Evolutionary conservation across 2,329 filamentous ascomycete species (phyloP), one percentile per base, ranked within the genome.

Genomic region (Boeremia exigua): DNA sequence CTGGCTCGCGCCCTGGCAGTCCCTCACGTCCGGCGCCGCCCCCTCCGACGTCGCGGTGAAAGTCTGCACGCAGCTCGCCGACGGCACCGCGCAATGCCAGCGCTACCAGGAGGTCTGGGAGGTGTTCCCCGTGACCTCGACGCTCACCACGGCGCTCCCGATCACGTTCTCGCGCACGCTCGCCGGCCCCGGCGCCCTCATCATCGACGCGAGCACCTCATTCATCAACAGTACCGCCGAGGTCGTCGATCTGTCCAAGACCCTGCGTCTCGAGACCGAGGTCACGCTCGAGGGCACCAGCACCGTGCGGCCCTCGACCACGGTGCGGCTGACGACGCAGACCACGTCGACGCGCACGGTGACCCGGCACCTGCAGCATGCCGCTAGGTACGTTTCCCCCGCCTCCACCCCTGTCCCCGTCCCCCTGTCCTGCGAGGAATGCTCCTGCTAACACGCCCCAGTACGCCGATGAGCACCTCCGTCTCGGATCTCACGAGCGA

Each of bases 1-100:
- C 71, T 79, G 74, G 64, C 60, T 79, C 29, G 78, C 78, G 0
- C 75, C 76, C 1, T 81, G 78, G 78, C 71, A 77, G 53, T 71
- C 75, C 1, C 61, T 80, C 33, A 78, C 77, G 0, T 69, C 71
- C 6, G 78, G 75, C 12, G 66, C 68, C 0, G 61, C 68, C 2
- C 78, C 79, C 3, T 65, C 68, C 1, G 73, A 79, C 37, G 74
- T 80, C 17, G 73, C 75, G 30, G 69, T 76, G 36, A 78, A 78
- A 54, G 69, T 80, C 36, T 80, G 78, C 67, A 73, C 69, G 1
- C 64, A 67, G 6, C 52, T 49, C 7, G 29, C 33, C 29, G 70
- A 78, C 51, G 75, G 69, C 15, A 72, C 68, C 6, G 61, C 73
- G 38, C 69, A 77, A 44, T 81, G 78, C 63, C 63, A 76, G 19